Base-by-base conservation (phyloP, 2,329 filamentous ascomycete species). In the Aspergillus texensis region DNA sequence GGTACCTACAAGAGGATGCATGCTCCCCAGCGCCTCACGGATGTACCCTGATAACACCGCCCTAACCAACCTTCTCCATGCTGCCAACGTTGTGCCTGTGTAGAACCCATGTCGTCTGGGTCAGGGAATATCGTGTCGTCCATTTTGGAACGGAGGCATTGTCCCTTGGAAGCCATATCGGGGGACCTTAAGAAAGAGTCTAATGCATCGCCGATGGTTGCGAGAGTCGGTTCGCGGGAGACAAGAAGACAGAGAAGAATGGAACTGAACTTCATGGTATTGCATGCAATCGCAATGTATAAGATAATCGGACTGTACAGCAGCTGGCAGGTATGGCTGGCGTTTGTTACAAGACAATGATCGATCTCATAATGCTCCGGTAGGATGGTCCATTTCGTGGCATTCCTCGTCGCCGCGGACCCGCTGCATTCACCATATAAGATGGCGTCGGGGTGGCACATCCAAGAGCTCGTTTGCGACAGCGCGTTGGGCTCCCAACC, bases 171-270 rank as follows among this genome's bases (percentile, higher is more conserved):
- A 0, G 66, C 71, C 1, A 60, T 63, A 63, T 80, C 78, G 0
- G 71, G 72, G 6, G 65, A 36, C 28, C 65, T 64, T 6, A 79
- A 63, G 58, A 80, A 80, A 0, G 77, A 79, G n/a, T 72, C 67
- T 19, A 79, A 71, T 2, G 73, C 75, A 64, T 79, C 77, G 14
- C 77, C 78, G 9, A 76, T 67, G 1, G 76, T 78, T 19, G 48
- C 28, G 12, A 62, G 43, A 5, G 59, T 55, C 16, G 41, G 43
- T 19, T 62, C 53, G 28, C 55, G 55, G 12, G 39, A 19, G 6
- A 57, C 24, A 6, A 39, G 24, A 9, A 60, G 43, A 12, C 21
- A 41, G 4, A 58, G 19, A 24, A 62, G 26, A 45, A 65, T 65
- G 34, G 56, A 62, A 11, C 26, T 56, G 30, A 65, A 26, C 16